A percentile compares a stretch with the other conserved stretches of the same genome.
Evolutionary conservation across 2,329 filamentous ascomycete genomes (phyloP).

Genomic region (Pseudogymnoascus sp.): DNA sequence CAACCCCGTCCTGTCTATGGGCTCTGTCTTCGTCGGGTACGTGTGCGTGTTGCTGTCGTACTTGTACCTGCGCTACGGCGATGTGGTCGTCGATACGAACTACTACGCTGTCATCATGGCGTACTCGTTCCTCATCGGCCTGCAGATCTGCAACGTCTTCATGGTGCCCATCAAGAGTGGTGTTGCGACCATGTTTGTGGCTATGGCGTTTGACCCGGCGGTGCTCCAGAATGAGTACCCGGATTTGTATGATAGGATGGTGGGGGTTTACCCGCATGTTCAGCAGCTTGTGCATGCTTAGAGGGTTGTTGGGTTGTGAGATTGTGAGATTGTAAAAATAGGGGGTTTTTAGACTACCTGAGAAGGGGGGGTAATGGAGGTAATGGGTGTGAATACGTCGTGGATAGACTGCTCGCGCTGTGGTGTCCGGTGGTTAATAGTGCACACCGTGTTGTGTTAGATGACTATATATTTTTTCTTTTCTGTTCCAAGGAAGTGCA

Average conservation of each 20-base stretch:
- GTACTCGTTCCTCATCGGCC: conserved; percentile 79
- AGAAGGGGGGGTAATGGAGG: neutral
- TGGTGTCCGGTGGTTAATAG: neutral
- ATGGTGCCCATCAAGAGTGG: conserved; percentile 80
- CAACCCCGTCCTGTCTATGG: conserved; percentile 56
- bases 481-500: neutral
- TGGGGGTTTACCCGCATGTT: conserved; percentile 74
- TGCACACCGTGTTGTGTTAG: neutral
- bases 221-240: conserved; percentile 74
- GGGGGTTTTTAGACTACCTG: neutral
- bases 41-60: conserved; percentile 74
- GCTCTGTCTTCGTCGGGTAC: conserved; percentile 75
- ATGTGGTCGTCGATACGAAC: conserved; percentile 29
- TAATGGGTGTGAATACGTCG: neutral
- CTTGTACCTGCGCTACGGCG: conserved; percentile 68
- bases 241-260: conserved; percentile 71
- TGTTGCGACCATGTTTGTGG: conserved; percentile 88
- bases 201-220: conserved; percentile 58
- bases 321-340: neutral
- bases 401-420: neutral
- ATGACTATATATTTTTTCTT: neutral
- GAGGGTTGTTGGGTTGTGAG: neutral
- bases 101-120: conserved; percentile 75
- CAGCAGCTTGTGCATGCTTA: conserved; percentile 48
- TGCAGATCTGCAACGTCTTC: conserved; percentile 85